A percentile compares a stretch with the other conserved stretches of the same genome.
These are phyloP conservation scores for Albatrellus sp. DNA, from an alignment of 1,284 basidiomycete genomes.

Conservation along the genomic window DNA sequence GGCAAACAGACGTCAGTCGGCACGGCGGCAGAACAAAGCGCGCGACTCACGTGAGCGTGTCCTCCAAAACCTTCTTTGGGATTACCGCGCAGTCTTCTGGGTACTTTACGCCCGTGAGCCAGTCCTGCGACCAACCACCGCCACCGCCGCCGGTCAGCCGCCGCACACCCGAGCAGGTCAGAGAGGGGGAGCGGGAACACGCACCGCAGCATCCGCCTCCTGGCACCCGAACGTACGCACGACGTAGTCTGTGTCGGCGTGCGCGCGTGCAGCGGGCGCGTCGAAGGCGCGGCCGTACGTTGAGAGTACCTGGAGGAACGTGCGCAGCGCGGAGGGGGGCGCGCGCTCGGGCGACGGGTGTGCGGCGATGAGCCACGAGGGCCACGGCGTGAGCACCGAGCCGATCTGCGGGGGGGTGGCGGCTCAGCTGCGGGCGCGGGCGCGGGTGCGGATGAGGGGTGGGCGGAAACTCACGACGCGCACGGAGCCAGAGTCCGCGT, in stretches of 20 bases:
- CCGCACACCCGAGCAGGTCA: slow-evolving; percentile 1
- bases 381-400: slow-evolving; percentile 88
- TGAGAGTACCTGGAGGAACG: slow-evolving; percentile 58
- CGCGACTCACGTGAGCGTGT: slow-evolving; percentile 56
- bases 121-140: slow-evolving; percentile 41
- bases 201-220: slow-evolving; percentile 62
- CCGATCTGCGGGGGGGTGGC: slow-evolving; percentile 49
- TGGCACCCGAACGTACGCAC: slow-evolving; percentile 70
- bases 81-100: slow-evolving; percentile 55
- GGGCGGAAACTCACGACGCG: slow-evolving; percentile 63
- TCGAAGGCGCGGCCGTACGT: slow-evolving; percentile 60
- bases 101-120: slow-evolving; percentile 74
- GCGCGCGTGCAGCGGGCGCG: slow-evolving; percentile 44
- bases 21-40: background rate
- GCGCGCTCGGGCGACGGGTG: slow-evolving; percentile 50
- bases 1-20: background rate
- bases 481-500: slow-evolving; percentile 70
- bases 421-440: background rate
- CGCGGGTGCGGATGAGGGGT: background rate
- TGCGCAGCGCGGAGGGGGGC: slow-evolving; percentile 32
- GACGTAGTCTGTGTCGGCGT: slow-evolving; percentile 64
- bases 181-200: slow-evolving; percentile 7
- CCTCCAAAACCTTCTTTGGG: slow-evolving; percentile 45
- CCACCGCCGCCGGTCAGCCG: background rate
- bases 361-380: slow-evolving; percentile 89